Conservation (phyloP, 2,329 filamentous ascomycete species). For the Hymenoscyphus occultus region DNA sequence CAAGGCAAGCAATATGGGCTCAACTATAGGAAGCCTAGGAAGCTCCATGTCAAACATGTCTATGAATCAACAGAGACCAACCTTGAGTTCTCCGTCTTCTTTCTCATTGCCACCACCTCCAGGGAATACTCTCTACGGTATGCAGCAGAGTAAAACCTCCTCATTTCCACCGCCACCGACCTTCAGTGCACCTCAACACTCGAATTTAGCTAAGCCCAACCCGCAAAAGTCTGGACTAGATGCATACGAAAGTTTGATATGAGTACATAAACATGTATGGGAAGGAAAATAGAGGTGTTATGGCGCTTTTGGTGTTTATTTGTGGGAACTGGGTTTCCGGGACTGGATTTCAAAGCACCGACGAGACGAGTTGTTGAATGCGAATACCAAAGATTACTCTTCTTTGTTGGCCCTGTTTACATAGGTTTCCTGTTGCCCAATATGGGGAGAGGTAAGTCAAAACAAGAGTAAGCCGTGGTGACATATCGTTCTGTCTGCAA, state of each 20-base stretch:
- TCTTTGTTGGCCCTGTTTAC: neutral
- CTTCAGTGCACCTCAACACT: conserved; percentile 34
- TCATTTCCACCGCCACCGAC: conserved; percentile 29
- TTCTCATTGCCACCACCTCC: conserved; percentile 50
- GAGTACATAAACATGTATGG: neutral
- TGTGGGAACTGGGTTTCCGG: neutral
- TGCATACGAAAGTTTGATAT: conserved; percentile 55
- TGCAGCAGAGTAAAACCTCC: conserved; percentile 15
- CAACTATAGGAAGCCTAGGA: conserved; percentile 39
- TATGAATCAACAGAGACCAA: conserved; percentile 45
- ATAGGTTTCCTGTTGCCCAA: no score
- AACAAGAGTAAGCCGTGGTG: no score
- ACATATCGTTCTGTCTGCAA: no score
- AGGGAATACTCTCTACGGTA: conserved; percentile 17
- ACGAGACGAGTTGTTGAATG: neutral
- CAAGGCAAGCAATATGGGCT: conserved; percentile 34
- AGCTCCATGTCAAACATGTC: conserved; percentile 49
- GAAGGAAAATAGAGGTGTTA: neutral
- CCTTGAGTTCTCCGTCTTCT: conserved; percentile 41
- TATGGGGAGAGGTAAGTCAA: no score
- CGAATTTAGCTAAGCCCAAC: conserved; percentile 19
- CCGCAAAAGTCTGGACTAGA: conserved; percentile 46
- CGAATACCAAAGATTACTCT: neutral
- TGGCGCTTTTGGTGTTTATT: neutral
- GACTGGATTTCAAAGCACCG: neutral